These are phyloP conservation scores for Colletotrichum orbiculare DNA, from an alignment of 2,329 filamentous ascomycete species.

Conservation along the genomic window DNA sequence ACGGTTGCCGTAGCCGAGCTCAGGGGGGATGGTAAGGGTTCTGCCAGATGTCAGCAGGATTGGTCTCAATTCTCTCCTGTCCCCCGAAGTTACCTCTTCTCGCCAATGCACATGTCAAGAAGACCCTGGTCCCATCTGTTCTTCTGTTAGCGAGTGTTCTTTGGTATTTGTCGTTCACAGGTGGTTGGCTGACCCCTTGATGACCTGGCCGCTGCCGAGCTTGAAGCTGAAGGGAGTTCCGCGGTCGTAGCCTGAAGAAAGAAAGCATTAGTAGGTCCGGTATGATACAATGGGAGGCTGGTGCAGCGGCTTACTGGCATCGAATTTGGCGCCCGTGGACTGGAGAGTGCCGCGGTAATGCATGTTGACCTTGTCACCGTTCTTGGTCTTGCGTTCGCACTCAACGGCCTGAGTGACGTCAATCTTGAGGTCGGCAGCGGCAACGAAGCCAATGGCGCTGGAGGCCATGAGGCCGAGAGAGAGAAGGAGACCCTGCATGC, in stretches of 20 bases:
- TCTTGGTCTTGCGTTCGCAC: conserved; percentile 81
- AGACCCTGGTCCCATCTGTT: conserved; percentile 89
- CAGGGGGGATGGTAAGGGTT: conserved; percentile 89
- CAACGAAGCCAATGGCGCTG: conserved; percentile 61
- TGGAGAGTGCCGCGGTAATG: conserved; percentile 90
- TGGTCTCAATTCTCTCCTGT: conserved; percentile 6
- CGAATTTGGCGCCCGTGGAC: conserved; percentile 81
- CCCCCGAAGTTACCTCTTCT: conserved; percentile 70
- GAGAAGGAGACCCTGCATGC: conserved; percentile 62
- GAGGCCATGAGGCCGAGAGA: conserved; percentile 63
- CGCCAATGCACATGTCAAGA: conserved; percentile 93
- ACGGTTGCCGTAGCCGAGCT: conserved; percentile 82
- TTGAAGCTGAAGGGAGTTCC: conserved; percentile 81
- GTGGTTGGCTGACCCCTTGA: conserved; percentile 76
- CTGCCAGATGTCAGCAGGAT: conserved; percentile 48
- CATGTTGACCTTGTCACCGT: conserved; percentile 83
- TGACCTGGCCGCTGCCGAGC: conserved; percentile 85
- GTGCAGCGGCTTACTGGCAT: conserved; percentile 65
- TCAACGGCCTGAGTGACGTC: conserved; percentile 79
- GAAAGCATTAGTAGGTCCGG: conserved; percentile 6
- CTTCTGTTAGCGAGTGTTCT: conserved; percentile 36
- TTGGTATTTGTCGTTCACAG: background rate
- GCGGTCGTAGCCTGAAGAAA: conserved; percentile 74
- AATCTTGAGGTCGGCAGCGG: conserved; percentile 77
- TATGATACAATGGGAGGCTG: background rate